These are phyloP conservation scores for Teunomyces aglyptinius DNA, from an alignment of 805 yeast species.

Conservation along the genomic window DNA sequence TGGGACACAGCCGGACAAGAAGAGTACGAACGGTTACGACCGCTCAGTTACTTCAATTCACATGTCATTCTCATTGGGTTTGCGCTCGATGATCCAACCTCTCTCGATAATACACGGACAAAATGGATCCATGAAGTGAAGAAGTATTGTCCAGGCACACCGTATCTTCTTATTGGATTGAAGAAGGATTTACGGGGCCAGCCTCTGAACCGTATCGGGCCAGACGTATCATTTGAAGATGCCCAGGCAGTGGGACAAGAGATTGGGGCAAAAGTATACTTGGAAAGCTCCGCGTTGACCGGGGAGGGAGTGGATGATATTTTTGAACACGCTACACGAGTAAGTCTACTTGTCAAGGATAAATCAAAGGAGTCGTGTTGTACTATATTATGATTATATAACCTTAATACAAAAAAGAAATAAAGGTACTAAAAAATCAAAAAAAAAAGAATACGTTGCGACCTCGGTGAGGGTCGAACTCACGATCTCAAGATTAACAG, in stretches of 20 bases:
- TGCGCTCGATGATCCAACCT: conserved; percentile 81
- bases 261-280: conserved; percentile 78
- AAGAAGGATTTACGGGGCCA: conserved; percentile 73
- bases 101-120: conserved; percentile 73
- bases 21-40: conserved; percentile 87
- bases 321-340: conserved; percentile 86
- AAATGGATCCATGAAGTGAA: conserved; percentile 89
- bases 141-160: conserved; percentile 77
- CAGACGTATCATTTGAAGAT: conserved; percentile 51
- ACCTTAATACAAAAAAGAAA: background rate
- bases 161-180: conserved; percentile 76
- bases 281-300: conserved; percentile 88
- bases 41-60: conserved; percentile 83
- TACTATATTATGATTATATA: conserved; percentile 16
- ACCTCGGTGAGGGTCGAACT: conserved; percentile 34
- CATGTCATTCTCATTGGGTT: conserved; percentile 84
- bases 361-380: conserved; percentile 33
- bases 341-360: conserved; percentile 54
- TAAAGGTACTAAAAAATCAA: background rate
- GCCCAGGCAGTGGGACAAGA: conserved; percentile 72
- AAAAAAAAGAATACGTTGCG: conserved; percentile 17
- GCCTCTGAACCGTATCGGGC: conserved; percentile 24
- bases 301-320: conserved; percentile 96
- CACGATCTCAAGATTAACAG: conserved; percentile 33
- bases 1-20: conserved; percentile 99